phyloP scores from a whole-genome alignment of 345 rosid genomes.

The Melaleuca quinquenervia region DNA sequence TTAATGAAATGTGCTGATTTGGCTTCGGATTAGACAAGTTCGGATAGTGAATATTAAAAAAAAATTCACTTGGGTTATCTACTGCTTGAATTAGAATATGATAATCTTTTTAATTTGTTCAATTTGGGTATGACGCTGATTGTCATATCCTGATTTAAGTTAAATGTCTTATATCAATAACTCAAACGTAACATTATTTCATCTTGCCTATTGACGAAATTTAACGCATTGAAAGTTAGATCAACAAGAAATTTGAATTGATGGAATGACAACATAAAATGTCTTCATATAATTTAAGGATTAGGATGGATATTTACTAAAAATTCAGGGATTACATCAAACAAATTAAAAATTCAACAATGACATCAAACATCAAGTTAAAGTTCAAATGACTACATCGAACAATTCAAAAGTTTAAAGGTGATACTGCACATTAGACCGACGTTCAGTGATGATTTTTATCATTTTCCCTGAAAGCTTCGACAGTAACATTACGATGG shows the following conservation, averaged over 20 bases:
- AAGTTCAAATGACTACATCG: not conserved
- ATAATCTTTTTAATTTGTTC: not conserved
- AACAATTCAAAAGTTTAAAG: not conserved
- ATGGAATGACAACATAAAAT: rapidly evolving
- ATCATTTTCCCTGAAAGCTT: not conserved
- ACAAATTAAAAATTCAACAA: not conserved
- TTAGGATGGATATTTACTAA: not conserved
- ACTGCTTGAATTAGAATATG: not conserved
- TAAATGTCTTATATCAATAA: not conserved
- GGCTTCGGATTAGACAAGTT: not conserved
- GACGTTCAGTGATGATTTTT: not conserved
- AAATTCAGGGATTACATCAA: not conserved
- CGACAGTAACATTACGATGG: not conserved
- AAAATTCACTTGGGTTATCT: not conserved
- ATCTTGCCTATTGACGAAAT: not conserved
- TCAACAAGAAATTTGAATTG: not conserved
- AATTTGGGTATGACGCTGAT: rapidly evolving
- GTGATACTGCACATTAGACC: rapidly evolving
- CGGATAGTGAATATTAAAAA: not conserved
- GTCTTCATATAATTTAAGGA: not conserved
- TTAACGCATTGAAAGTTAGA: not conserved
- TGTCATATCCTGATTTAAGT: not conserved
- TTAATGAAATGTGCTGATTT: not conserved
- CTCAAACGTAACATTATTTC: not conserved
- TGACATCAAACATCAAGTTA: not conserved